Percentiles rank a stretch among this genome's conserved stretches.
These are phyloP conservation scores for Rhododendron williamsianum DNA, from an alignment of 148 eudicot genomes.

Conservation along the genomic window DNA sequence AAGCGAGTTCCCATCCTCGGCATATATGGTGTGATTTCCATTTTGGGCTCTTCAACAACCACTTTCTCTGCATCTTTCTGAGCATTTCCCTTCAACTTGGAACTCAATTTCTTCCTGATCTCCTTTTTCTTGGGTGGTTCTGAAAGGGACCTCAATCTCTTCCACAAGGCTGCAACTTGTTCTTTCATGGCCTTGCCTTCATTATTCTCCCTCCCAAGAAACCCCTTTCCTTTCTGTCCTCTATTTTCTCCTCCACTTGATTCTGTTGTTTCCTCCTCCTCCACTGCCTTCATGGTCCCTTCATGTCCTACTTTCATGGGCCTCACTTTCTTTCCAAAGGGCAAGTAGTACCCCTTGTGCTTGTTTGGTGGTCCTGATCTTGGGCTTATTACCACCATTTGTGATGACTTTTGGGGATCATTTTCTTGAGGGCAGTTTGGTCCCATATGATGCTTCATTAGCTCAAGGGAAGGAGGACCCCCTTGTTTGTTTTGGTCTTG, in stretches of 20 bases:
- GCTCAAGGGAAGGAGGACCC: background rate
- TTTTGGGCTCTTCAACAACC: conserved; percentile 26
- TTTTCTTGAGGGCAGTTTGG: background rate
- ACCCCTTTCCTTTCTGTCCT: conserved; percentile 35
- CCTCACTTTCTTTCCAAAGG: conserved; percentile 9
- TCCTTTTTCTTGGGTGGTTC: background rate
- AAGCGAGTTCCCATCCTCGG: conserved; percentile 30
- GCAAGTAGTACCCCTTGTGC: conserved; percentile 1
- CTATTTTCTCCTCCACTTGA: background rate
- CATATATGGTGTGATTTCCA: conserved; percentile 36
- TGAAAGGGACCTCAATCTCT: conserved; percentile 5
- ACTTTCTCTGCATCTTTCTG: conserved; percentile 8
- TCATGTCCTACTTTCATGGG: conserved; percentile 1
- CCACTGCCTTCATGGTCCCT: background rate
- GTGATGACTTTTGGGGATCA: background rate
- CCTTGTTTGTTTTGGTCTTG: background rate
- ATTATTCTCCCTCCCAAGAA: conserved; percentile 33
- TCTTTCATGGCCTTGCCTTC: conserved; percentile 24
- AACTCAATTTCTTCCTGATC: conserved; percentile 28
- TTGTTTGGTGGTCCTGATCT: background rate
- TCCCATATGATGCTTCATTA: background rate
- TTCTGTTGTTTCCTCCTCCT: background rate
- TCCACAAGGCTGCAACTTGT: conserved; percentile 27
- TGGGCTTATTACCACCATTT: conserved; percentile 5
- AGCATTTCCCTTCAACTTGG: conserved; percentile 22